Conservation (phyloP, 345 rosid species). For the Brassica juncea region DNA sequence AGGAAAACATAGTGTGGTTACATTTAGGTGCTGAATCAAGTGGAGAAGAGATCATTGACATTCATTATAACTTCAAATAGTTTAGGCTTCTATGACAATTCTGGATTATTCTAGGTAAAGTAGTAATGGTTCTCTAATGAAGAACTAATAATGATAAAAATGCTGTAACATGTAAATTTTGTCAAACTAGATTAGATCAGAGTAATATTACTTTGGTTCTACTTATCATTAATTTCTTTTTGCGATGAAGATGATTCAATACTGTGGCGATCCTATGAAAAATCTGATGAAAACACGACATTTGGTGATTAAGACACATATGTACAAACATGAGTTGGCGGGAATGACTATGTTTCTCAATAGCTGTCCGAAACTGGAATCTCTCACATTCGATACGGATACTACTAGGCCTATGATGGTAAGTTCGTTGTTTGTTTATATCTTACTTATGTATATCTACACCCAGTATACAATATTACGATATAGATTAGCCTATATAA, state of each 20-base stretch:
- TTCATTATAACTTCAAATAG: background rate
- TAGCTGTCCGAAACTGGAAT: slow-evolving; percentile 41
- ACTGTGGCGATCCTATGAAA: slow-evolving; percentile 35
- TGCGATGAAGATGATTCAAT: slow-evolving; percentile 34
- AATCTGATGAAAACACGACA: slow-evolving; percentile 36
- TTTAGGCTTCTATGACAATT: background rate
- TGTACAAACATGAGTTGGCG: slow-evolving; percentile 40
- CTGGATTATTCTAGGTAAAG: background rate
- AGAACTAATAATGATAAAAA: background rate
- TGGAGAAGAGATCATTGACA: background rate
- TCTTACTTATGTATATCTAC: background rate
- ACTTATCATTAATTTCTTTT: background rate
- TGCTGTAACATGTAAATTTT: background rate
- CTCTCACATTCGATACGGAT: slow-evolving; percentile 44
- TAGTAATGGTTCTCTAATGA: background rate
- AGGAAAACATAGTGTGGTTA: background rate
- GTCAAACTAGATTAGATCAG: background rate
- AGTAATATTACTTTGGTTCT: background rate
- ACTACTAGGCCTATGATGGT: slow-evolving; percentile 36
- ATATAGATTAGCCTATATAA: background rate
- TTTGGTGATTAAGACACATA: slow-evolving; percentile 43
- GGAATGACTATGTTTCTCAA: slow-evolving; percentile 52
- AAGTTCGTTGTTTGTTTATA: slow-evolving; percentile 6
- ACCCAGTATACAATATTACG: background rate
- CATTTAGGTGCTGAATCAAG: no score